Conservation (phyloP, 352 stramenopile species). For the Globisporangium heterothallicum region DNA sequence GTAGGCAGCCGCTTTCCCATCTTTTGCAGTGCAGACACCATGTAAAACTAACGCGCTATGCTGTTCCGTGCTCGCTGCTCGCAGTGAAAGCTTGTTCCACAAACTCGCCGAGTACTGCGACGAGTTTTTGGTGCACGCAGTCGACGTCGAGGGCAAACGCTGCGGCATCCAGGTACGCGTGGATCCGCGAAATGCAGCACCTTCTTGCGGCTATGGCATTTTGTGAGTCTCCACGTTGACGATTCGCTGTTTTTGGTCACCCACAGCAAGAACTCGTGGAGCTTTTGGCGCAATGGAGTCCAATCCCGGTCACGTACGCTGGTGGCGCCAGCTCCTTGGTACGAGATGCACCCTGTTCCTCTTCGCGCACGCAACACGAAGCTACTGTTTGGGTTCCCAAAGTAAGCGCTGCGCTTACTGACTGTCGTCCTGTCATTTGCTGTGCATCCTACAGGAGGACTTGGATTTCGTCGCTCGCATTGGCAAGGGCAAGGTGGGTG, state of each 20-base stretch:
- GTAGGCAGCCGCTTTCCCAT: slow-evolving; percentile 21
- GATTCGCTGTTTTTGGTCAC: no score
- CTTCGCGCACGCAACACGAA: no score
- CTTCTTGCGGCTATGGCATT: no score
- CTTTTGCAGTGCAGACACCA: no score
- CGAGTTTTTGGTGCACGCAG: slow-evolving; percentile 97
- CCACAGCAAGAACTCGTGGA: slow-evolving; percentile 94
- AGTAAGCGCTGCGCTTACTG: not conserved
- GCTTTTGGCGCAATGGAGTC: slow-evolving; percentile 87
- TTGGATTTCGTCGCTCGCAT: slow-evolving; percentile 92
- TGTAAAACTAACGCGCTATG: no score
- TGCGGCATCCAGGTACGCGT: slow-evolving; percentile 89
- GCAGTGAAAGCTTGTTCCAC: slow-evolving; percentile 80
- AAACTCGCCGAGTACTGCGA: slow-evolving; percentile 91
- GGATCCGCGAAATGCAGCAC: no score
- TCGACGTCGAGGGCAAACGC: slow-evolving; percentile 96
- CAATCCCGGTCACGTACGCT: slow-evolving; percentile 96
- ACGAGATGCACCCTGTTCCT: slow-evolving; percentile 6
- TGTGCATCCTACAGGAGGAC: slow-evolving; percentile 63
- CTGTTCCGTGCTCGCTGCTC: slow-evolving; percentile 5
- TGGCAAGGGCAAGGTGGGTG: slow-evolving; percentile 77
- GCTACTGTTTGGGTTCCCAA: no score
- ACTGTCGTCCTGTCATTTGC: not conserved
- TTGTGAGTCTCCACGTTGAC: no score
- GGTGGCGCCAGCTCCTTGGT: slow-evolving; percentile 91